Evolutionary conservation across 495 filamentous ascomycete genomes (phyloP).

Genomic region (Pyrenula massariospora): DNA sequence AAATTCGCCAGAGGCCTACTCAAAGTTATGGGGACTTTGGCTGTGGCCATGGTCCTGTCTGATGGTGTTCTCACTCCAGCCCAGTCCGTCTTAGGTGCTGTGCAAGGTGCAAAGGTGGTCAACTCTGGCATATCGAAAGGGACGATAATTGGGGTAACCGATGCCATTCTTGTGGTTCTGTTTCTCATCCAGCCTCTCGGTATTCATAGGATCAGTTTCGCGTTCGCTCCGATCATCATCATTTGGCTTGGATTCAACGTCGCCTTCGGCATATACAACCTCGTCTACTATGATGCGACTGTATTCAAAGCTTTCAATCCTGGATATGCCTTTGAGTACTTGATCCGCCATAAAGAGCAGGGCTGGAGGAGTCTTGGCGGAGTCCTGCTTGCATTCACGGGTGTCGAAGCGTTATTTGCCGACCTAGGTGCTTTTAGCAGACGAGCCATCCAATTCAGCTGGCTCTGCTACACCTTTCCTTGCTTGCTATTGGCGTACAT

Average conservation of each 20-base stretch:
- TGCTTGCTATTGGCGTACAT: constrained; percentile 62
- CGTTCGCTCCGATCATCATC: constrained; percentile 62
- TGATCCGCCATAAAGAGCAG: constrained; percentile 45
- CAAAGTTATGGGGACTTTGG: constrained; percentile 57
- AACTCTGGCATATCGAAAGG: constrained; percentile 20
- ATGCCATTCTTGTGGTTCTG: constrained; percentile 55
- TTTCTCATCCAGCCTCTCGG: constrained; percentile 64
- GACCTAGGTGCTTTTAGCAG: constrained; percentile 58
- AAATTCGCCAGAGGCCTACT: constrained; percentile 36
- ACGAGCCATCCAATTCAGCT: constrained; percentile 50
- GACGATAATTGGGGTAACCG: constrained; percentile 55
- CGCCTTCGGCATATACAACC: constrained; percentile 59
- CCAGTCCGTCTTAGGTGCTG: constrained; percentile 56
- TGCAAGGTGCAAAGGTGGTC: constrained; percentile 45
- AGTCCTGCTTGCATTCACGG: constrained; percentile 60
- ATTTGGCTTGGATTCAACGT: constrained; percentile 61
- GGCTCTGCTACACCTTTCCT: constrained; percentile 52
- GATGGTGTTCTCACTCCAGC: constrained; percentile 62
- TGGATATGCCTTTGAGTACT: constrained; percentile 47
- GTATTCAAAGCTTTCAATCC: constrained; percentile 63
- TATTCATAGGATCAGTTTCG: constrained; percentile 6
- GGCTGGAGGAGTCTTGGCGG: constrained; percentile 62
- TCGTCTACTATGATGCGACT: constrained; percentile 47
- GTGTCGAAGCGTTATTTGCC: constrained; percentile 65
- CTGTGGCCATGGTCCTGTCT: constrained; percentile 55